Evolutionary conservation across 129 eudicot species (phyloP).

Genomic region (Erigeron canadensis): DNA sequence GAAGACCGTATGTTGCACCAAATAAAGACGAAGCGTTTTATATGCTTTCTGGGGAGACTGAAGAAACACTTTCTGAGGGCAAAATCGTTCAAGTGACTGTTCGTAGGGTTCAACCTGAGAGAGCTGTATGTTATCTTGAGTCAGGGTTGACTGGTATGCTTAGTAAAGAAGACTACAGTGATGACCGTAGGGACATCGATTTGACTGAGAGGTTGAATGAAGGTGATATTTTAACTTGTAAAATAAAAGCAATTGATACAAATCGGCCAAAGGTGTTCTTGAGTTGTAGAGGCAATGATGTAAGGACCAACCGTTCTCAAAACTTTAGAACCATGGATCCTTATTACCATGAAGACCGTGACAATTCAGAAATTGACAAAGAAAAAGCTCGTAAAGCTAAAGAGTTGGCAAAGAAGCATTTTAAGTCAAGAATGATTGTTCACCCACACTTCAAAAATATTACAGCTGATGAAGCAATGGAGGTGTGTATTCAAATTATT

Average conservation of each 20-base stretch:
- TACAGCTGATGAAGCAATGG: constrained; percentile 89
- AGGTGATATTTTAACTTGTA: constrained; percentile 83
- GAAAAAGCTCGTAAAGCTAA: constrained; percentile 73
- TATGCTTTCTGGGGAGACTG: constrained; percentile 90
- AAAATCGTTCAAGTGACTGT: constrained; percentile 82
- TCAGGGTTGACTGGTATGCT: constrained; percentile 85
- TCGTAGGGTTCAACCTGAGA: constrained; percentile 75
- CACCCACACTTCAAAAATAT: constrained; percentile 94
- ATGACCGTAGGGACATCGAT: constrained; percentile 75
- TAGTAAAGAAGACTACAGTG: constrained; percentile 68
- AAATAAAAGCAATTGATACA: constrained; percentile 53
- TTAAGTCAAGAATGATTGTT: constrained; percentile 86
- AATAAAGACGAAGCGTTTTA: constrained; percentile 64
- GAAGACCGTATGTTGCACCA: constrained; percentile 56
- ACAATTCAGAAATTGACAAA: constrained; percentile 42
- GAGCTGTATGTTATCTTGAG: constrained; percentile 68
- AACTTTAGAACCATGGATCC: constrained; percentile 47
- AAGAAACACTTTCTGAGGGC: constrained; percentile 78
- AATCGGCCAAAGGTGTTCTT: constrained; percentile 58
- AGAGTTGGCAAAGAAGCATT: constrained; percentile 86
- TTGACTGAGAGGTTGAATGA: constrained; percentile 77
- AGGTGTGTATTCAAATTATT: constrained; percentile 37
- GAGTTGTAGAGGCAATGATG: constrained; percentile 70
- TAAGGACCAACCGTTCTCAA: constrained; percentile 53
- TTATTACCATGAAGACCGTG: constrained; percentile 72